phyloP scores from a whole-genome alignment of 2,329 filamentous ascomycete genomes.

The Sporothrix luriei region DNA sequence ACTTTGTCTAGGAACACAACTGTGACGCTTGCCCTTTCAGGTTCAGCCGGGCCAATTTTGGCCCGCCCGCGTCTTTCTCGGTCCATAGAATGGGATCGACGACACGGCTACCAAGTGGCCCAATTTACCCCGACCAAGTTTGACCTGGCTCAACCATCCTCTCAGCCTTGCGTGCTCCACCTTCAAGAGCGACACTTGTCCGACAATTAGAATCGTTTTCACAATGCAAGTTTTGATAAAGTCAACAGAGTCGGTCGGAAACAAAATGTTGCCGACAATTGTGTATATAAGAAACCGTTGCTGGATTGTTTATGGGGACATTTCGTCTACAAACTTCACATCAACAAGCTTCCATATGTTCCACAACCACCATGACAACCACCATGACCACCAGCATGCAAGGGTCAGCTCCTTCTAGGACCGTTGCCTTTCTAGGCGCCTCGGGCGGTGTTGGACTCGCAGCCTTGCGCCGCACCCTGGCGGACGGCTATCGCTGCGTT shows the following conservation, averaged over 20 bases:
- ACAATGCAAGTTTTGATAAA: background rate
- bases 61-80: slow-evolving; percentile 27
- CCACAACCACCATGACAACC: background rate
- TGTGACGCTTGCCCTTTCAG: background rate
- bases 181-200: slow-evolving; percentile 1
- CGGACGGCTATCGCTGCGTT: slow-evolving; percentile 51
- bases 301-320: background rate
- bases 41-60: slow-evolving; percentile 22
- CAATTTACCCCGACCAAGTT: too few species aligned
- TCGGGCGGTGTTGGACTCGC: slow-evolving; percentile 55
- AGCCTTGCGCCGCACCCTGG: slow-evolving; percentile 50
- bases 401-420: background rate
- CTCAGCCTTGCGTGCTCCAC: slow-evolving; percentile 3
- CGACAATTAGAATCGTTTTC: background rate
- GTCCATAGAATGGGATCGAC: background rate
- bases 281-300: slow-evolving; percentile 4
- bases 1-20: background rate
- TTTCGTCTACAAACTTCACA: background rate
- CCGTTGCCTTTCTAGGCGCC: slow-evolving; percentile 56
- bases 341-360: slow-evolving; percentile 39
- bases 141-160: background rate
- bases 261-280: slow-evolving; percentile 4
- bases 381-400: background rate
- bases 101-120: background rate
- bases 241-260: background rate